Base-by-base conservation (phyloP, 2,329 filamentous ascomycete genomes). In the Aspergillus spinulosporus region DNA sequence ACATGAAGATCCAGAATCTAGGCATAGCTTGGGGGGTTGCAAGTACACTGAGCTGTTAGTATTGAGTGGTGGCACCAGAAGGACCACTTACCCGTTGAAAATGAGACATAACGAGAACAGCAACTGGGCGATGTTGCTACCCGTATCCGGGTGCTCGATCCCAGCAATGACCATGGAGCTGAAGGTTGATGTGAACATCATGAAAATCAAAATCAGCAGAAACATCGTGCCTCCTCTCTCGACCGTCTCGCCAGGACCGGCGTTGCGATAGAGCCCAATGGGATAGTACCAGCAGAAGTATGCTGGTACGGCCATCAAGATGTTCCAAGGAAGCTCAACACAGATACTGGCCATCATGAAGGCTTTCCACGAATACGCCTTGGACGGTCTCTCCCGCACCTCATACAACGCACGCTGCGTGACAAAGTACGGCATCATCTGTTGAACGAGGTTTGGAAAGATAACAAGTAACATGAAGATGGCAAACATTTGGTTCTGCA, bases 401-500 rank as follows among this genome's bases (percentile, higher is more conserved):
- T 84, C 82, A 69, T 83, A 84, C 3, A 84, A 70, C 1, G 79
- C 75, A 32, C 82, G 76, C 63, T 83, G 80, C 0, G 75, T 80
- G 29, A 82, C 74, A 65, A 84, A 84, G 9, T 80, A 72, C 0
- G 82, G 82, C 72, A 83, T 82, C 62, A 83, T 82, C 62, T 82
- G 71, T 52, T 74, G 70, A 12, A 73, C 67, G 5, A 74, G 59
- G 52, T 72, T 73, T 39, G 88, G 87, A 69, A 94, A 93, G 68
- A 95, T 84, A 48, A 87, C 90, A 11, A 88, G 76, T 37, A 92
- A 75, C 81, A 93, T 89, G 82, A 94, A 95, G 63, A 96, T 88
- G 68, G 86, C 82, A 67, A 94, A 94, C 84, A 92, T 90, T 68
- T 94, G 88, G 75, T 94, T 94, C 74, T 92, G 89, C n/a, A 94